phyloP scores from a whole-genome alignment of 225 moss, liverwort and hornwort species.

The Pseudoscleropodium purum region DNA sequence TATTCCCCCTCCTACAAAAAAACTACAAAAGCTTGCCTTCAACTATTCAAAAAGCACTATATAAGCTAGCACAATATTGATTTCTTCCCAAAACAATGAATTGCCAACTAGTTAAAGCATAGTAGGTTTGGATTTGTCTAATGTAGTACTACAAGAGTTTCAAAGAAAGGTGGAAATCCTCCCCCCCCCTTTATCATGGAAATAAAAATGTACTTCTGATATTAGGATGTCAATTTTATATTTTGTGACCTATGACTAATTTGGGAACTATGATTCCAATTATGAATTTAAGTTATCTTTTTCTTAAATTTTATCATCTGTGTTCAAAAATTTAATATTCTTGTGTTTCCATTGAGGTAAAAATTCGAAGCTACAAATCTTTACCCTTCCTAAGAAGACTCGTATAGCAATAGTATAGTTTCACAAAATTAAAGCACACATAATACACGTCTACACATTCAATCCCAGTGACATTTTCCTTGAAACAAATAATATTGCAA shows the following conservation, averaged over 20 bases:
- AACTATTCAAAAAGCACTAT: too few species aligned
- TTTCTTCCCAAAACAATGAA: neutral
- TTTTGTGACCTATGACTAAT: neutral
- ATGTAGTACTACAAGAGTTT: neutral
- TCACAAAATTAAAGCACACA: too few species aligned
- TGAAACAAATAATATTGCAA: neutral
- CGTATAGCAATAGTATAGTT: too few species aligned
- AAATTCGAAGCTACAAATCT: neutral
- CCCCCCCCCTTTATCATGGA: too few species aligned
- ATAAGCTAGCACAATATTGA: neutral
- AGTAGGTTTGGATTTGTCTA: too few species aligned
- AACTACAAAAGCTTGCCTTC: too few species aligned
- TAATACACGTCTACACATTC: neutral
- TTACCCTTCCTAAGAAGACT: too few species aligned
- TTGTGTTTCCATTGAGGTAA: fast-evolving
- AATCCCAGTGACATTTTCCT: neutral
- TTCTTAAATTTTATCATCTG: neutral
- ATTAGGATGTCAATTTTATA: neutral
- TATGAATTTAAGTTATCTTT: neutral
- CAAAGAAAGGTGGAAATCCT: neutral
- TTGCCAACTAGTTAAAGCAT: neutral
- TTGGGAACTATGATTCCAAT: neutral
- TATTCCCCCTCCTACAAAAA: too few species aligned
- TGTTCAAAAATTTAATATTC: neutral
- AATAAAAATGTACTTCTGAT: too few species aligned